Conservation (phyloP, 805 yeast species). For the Dipodascopsis uninucleata region DNA sequence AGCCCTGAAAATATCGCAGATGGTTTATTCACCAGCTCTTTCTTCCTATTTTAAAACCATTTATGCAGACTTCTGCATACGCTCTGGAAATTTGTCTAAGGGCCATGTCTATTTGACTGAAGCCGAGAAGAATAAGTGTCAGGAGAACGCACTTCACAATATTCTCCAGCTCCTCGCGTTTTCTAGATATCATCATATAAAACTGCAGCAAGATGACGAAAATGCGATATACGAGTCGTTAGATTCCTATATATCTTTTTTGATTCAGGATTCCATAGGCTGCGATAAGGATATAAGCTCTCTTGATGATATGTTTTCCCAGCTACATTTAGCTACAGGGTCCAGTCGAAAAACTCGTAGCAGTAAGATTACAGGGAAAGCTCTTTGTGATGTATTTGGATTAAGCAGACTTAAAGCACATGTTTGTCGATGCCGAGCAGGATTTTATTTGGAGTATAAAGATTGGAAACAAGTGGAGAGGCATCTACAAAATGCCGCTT, state of each 20-base stretch:
- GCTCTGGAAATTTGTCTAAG: slow-evolving; percentile 15
- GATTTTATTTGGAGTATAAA: background rate
- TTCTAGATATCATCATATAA: slow-evolving; percentile 1
- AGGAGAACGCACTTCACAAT: slow-evolving; percentile 1
- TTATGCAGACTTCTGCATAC: slow-evolving; percentile 20
- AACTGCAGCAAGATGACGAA: slow-evolving; percentile 2
- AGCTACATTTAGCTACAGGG: slow-evolving; percentile 2
- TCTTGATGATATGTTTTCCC: slow-evolving; percentile 7
- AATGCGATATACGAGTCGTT: slow-evolving; percentile 1
- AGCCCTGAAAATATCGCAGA: slow-evolving; percentile 31
- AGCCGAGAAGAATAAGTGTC: background rate
- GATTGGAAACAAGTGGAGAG: slow-evolving; percentile 13
- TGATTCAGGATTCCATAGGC: too few relatives aligned
- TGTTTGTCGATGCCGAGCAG: slow-evolving; percentile 2
- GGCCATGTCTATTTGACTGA: slow-evolving; percentile 4
- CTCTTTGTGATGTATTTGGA: background rate
- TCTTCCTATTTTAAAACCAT: slow-evolving; percentile 20
- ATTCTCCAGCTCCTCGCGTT: background rate
- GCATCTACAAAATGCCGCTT: background rate
- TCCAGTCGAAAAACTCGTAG: too few relatives aligned
- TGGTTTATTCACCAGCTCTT: slow-evolving; percentile 21
- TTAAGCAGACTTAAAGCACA: slow-evolving; percentile 3
- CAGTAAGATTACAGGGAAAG: too few relatives aligned
- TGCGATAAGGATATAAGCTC: background rate
- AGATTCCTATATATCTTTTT: too few relatives aligned